A percentile compares a stretch with the other conserved stretches of the same genome.
phyloP scores from a whole-genome alignment of 2,329 filamentous ascomycete genomes.

The Pseudogymnoascus sp. region DNA sequence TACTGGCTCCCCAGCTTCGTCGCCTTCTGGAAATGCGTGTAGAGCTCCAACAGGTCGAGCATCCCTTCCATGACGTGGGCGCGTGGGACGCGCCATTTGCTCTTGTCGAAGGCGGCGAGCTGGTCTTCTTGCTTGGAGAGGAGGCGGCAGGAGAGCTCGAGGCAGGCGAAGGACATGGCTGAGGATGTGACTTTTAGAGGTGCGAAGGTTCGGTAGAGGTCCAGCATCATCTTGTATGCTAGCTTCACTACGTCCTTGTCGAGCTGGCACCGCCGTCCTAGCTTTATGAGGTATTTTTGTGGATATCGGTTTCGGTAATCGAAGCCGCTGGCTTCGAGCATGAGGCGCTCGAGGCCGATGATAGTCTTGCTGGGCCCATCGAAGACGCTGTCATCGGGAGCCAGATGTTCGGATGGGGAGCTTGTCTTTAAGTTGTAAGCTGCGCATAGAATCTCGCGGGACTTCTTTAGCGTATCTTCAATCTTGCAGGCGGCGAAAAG shows the following conservation, averaged over 20 bases:
- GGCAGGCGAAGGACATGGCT: constrained; percentile 73
- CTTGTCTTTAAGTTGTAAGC: constrained; percentile 69
- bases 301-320: constrained; percentile 88
- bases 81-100: constrained; percentile 39
- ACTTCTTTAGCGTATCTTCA: constrained; percentile 97
- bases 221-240: constrained; percentile 76
- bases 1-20: constrained; percentile 68
- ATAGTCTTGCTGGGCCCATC: constrained; percentile 71
- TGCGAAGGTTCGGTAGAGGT: constrained; percentile 88
- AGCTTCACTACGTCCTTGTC: constrained; percentile 52
- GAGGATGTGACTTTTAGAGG: constrained; percentile 82
- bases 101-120: constrained; percentile 12
- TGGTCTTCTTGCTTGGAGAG: constrained; percentile 44
- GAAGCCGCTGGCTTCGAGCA: constrained; percentile 87
- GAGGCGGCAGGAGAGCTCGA: constrained; percentile 72
- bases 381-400: constrained; percentile 81
- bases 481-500: constrained; percentile 94
- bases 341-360: constrained; percentile 82
- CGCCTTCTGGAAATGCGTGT: constrained; percentile 69
- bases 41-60: constrained; percentile 84
- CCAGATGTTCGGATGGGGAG: constrained; percentile 53
- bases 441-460: constrained; percentile 81
- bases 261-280: constrained; percentile 42
- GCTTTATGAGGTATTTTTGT: constrained; percentile 75
- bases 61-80: constrained; percentile 63